Percentiles rank a stretch among this genome's conserved stretches.
Evolutionary conservation across 495 filamentous ascomycete species (phyloP).

Genomic region (Aspergillus homomorphus): DNA sequence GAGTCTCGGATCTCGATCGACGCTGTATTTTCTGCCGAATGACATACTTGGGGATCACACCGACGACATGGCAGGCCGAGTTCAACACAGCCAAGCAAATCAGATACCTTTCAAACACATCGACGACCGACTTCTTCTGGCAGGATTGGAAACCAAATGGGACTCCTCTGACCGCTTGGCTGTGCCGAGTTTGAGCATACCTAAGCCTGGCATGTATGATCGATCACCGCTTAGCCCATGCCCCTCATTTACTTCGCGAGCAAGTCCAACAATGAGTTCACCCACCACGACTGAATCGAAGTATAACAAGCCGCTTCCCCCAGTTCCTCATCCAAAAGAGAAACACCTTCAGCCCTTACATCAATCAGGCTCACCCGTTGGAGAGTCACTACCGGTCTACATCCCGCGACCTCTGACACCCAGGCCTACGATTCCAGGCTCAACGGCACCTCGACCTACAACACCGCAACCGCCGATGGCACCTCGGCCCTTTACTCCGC

Average conservation of each 20-base stretch:
- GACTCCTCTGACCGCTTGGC: background rate
- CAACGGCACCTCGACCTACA: background rate
- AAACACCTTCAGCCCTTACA: background rate
- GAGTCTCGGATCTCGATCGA: background rate
- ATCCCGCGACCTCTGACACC: background rate
- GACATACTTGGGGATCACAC: slow-evolving; percentile 1
- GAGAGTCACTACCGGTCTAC: background rate
- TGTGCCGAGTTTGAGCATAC: background rate
- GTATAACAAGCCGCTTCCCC: slow-evolving; percentile 3
- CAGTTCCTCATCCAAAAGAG: background rate
- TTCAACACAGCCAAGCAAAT: background rate
- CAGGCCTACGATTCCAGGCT: background rate
- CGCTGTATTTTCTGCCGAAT: slow-evolving; percentile 1
- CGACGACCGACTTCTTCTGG: slow-evolving; percentile 1
- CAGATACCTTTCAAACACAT: slow-evolving; percentile 2
- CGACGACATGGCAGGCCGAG: background rate
- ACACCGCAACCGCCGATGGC: background rate
- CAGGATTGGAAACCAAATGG: slow-evolving; percentile 4
- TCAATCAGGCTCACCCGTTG: background rate
- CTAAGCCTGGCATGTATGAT: background rate
- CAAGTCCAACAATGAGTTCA: background rate
- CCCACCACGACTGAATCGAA: background rate
- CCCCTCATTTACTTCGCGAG: background rate
- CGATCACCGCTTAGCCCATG: background rate
- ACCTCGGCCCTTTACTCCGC: background rate